phyloP scores from a whole-genome alignment of 345 rosid species.

The Trapa bicornis region DNA sequence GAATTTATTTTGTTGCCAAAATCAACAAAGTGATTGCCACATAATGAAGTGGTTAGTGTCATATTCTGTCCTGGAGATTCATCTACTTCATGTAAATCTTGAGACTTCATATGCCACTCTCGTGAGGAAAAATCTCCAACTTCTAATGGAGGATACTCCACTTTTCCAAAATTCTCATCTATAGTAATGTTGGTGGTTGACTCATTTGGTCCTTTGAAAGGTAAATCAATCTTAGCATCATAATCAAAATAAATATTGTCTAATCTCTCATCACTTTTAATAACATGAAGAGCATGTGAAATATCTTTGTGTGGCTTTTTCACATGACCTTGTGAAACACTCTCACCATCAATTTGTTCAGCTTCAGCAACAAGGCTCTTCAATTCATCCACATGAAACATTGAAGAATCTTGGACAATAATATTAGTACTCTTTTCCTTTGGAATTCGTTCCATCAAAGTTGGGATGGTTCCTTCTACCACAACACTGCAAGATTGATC shows the following conservation, averaged over 20 bases:
- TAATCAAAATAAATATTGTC: not conserved
- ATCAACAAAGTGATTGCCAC: not conserved
- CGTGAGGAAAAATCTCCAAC: slow-evolving; percentile 17
- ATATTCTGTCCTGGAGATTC: not conserved
- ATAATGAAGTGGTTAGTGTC: not conserved
- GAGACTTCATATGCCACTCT: slow-evolving; percentile 17
- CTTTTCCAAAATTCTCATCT: not conserved
- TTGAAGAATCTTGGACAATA: not conserved
- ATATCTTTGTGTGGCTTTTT: not conserved
- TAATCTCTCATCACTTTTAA: not conserved
- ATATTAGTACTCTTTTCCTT: not conserved
- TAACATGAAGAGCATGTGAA: not conserved
- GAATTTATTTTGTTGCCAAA: not conserved
- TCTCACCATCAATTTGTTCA: slow-evolving; percentile 22
- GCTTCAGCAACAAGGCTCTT: slow-evolving; percentile 11
- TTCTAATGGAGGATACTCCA: slow-evolving; percentile 31
- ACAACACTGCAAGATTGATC: not conserved
- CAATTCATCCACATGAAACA: not conserved
- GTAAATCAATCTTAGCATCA: not conserved
- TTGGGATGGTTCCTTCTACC: not conserved
- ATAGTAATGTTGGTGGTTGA: not conserved
- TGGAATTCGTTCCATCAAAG: not conserved
- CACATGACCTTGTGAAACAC: slow-evolving; percentile 10
- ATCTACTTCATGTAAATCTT: slow-evolving; percentile 17
- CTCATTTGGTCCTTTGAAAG: not conserved